Evolutionary conservation across 2,329 filamentous ascomycete genomes (phyloP).

Genomic region (Pestalotiopsis sp.): DNA sequence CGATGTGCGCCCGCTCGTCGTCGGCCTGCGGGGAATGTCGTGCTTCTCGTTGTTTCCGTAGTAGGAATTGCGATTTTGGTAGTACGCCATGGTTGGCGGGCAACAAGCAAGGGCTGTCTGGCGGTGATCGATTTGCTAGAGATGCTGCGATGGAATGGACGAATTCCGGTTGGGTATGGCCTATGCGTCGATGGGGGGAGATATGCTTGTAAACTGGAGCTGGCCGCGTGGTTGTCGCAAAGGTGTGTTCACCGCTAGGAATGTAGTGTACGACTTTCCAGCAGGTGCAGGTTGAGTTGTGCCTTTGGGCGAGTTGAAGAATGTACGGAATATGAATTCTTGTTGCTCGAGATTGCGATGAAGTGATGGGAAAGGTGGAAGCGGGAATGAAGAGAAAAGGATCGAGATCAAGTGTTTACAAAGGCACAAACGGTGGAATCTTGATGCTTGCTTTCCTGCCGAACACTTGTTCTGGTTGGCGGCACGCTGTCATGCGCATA

Average conservation of each 20-base stretch:
- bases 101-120: neutral
- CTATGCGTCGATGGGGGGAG: neutral
- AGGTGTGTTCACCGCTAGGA: neutral
- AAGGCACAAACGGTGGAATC: neutral
- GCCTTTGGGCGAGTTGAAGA: neutral
- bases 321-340: neutral
- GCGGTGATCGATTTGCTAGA: neutral
- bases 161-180: neutral
- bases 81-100: conserved; percentile 46
- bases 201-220: neutral
- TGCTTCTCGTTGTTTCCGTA: conserved; percentile 45
- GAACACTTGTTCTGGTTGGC: neutral
- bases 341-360: neutral
- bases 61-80: conserved; percentile 55
- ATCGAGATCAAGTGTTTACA: neutral
- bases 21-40: conserved; percentile 37
- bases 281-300: neutral
- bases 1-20: conserved; percentile 39
- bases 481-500: neutral
- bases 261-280: neutral
- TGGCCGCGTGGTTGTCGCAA: neutral
- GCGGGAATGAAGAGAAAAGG: neutral
- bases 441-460: conserved; percentile 3
- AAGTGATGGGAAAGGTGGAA: neutral
- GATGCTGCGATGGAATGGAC: neutral